A percentile compares a stretch with the other conserved stretches of the same genome.
Conservation (phyloP, 306 rosid species). For the Citrullus amarus region DNA sequence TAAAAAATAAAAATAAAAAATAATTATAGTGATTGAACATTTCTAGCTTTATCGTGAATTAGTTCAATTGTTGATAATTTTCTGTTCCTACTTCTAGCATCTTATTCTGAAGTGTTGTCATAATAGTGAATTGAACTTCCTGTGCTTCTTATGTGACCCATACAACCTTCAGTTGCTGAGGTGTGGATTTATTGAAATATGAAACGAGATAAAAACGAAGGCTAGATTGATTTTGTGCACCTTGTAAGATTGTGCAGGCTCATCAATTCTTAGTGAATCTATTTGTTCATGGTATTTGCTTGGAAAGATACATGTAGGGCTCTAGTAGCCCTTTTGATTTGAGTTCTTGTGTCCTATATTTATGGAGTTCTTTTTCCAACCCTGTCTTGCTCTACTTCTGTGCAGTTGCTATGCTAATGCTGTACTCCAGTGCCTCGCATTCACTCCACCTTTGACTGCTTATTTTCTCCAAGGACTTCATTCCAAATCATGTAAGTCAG, state of each 20-base stretch:
- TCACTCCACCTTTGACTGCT: constrained; percentile 86
- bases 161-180: background rate
- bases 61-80: background rate
- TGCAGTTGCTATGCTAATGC: constrained; percentile 95
- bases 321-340: background rate
- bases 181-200: background rate
- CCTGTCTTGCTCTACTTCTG: background rate
- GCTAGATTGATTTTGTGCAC: background rate
- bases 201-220: background rate
- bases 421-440: constrained; percentile 88
- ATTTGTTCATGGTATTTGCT: background rate
- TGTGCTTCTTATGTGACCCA: background rate
- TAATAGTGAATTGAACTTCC: background rate
- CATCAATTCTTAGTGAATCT: background rate
- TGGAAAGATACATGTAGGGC: background rate
- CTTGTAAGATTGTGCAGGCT: background rate
- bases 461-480: constrained; percentile 87
- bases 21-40: background rate
- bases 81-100: background rate
- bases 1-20: too few relatives aligned
- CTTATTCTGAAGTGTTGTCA: background rate
- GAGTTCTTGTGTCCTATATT: background rate
- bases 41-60: background rate
- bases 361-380: background rate
- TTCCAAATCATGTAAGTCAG: constrained; percentile 63